Conservation (phyloP, 2,329 filamentous ascomycete genomes). For the Colletotrichum australisinense region DNA sequence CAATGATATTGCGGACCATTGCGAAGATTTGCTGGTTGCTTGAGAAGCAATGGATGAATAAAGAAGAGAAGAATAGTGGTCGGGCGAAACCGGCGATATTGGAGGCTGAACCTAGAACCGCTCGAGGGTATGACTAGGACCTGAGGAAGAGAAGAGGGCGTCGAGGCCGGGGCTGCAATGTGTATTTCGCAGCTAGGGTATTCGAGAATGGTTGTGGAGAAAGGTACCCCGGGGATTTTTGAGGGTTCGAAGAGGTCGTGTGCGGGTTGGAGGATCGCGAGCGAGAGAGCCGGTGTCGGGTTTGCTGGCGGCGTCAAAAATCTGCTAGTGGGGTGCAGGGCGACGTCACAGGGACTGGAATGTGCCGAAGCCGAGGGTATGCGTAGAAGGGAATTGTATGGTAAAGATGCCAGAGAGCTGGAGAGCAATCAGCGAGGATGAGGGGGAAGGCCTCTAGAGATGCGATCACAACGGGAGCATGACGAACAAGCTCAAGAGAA, state of each 20-base stretch:
- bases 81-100: slow-evolving; percentile 28
- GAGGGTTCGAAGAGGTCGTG: slow-evolving; percentile 18
- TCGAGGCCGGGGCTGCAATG: neutral
- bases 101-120: neutral
- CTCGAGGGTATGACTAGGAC: neutral
- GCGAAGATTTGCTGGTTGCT: neutral
- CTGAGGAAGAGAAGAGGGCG: neutral
- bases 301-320: slow-evolving; percentile 35
- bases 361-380: slow-evolving; percentile 31
- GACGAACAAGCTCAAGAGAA: slow-evolving; percentile 27
- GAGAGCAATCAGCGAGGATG: slow-evolving; percentile 15
- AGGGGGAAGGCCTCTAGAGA: slow-evolving; percentile 28
- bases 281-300: slow-evolving; percentile 33
- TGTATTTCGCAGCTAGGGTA: neutral
- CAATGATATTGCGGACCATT: slow-evolving; percentile 96
- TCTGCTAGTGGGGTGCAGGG: slow-evolving; percentile 35
- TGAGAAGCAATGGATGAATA: neutral
- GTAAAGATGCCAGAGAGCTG: slow-evolving; percentile 6
- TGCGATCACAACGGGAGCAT: slow-evolving; percentile 34
- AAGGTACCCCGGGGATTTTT: neutral
- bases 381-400: slow-evolving; percentile 12
- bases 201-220: neutral
- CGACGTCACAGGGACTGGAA: slow-evolving; percentile 34
- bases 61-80: neutral
- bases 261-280: slow-evolving; percentile 31